A percentile compares a stretch with the other conserved stretches of the same genome.
Evolutionary conservation across 306 rosid genomes (phyloP).

Genomic region (Corylus americana): DNA sequence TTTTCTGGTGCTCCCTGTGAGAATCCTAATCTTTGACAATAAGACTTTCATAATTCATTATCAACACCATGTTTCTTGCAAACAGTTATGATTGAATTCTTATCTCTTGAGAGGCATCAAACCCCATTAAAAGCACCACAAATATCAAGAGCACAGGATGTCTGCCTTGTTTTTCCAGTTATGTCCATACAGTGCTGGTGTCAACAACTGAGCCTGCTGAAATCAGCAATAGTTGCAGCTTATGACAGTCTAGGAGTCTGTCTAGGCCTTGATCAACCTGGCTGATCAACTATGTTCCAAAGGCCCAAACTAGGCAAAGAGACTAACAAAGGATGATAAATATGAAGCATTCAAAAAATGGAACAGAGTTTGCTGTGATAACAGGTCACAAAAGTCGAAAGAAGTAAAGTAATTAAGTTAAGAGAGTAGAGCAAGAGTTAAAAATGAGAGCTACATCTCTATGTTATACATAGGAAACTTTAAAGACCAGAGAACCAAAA

Average conservation of each 20-base stretch:
- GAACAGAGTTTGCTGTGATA: neutral
- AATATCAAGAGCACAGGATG: neutral
- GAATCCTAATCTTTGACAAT: neutral
- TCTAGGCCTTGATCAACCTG: neutral
- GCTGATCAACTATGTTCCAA: neutral
- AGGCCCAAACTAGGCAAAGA: neutral
- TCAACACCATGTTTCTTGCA: neutral
- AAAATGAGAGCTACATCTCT: too few species aligned
- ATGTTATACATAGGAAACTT: too few species aligned
- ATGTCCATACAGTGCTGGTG: neutral
- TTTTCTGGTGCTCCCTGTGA: neutral
- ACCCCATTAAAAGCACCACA: slow-evolving; percentile 1
- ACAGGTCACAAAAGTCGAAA: neutral
- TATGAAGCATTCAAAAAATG: neutral
- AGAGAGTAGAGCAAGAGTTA: too few species aligned
- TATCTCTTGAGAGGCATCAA: neutral
- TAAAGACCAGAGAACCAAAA: too few species aligned
- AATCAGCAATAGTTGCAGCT: neutral
- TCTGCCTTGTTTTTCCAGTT: neutral
- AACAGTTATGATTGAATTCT: neutral
- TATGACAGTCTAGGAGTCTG: neutral
- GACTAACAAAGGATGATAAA: neutral
- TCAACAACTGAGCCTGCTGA: neutral
- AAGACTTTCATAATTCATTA: neutral
- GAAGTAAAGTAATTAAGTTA: too few species aligned